Evolutionary conservation across 139 green algal genomes (phyloP).

Genomic region (Chlorella vulgaris): DNA sequence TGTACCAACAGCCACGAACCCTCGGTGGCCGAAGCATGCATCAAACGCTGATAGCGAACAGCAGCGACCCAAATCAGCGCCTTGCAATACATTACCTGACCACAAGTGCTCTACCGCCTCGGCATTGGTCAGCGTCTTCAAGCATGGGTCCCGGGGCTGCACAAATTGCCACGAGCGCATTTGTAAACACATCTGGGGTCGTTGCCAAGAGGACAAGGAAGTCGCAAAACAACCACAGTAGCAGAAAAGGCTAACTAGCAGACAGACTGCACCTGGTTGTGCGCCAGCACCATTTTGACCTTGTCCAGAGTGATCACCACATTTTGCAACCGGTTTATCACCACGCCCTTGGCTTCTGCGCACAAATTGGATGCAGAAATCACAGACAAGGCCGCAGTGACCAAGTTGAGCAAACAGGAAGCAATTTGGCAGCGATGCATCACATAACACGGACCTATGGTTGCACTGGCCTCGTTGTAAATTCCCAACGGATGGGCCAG

Average conservation of each 20-base stretch:
- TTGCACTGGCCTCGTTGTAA: conserved; percentile 54
- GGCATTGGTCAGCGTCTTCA: conserved; percentile 61
- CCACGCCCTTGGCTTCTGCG: conserved; percentile 50
- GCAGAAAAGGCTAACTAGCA: neutral
- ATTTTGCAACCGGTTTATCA: conserved; percentile 79
- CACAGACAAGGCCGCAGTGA: neutral
- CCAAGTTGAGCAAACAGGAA: neutral
- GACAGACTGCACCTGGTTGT: neutral
- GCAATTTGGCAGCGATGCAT: neutral
- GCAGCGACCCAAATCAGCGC: neutral
- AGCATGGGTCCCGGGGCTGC: conserved; percentile 48
- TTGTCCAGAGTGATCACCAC: conserved; percentile 92
- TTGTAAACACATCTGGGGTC: neutral
- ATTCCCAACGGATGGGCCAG: conserved; percentile 45
- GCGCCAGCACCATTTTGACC: conserved; percentile 70
- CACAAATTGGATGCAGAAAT: neutral
- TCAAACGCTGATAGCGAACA: neutral
- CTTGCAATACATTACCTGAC: conserved; percentile 3
- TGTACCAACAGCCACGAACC: neutral
- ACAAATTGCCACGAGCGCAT: neutral
- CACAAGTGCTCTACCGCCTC: conserved; percentile 77
- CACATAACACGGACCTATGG: conserved; percentile 4
- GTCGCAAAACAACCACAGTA: neutral
- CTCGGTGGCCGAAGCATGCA: neutral
- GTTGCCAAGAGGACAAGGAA: no score